Conservation (phyloP, 2,329 filamentous ascomycete species). For the Neophaeococcomyces mojaviensis region DNA sequence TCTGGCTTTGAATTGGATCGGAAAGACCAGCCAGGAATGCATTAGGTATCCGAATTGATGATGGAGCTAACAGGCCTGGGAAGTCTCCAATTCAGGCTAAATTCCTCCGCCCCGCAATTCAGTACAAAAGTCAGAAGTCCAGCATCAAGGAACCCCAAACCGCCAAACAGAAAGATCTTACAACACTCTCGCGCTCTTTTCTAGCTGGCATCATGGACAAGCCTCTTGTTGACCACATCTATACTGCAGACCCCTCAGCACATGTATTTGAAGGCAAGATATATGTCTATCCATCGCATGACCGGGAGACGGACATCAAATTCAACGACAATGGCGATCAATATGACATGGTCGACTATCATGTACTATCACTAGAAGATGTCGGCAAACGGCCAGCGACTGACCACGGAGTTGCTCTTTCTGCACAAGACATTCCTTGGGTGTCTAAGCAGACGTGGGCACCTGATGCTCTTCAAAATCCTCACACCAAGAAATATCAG, state of each 20-base stretch:
- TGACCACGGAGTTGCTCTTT: slow-evolving; percentile 66
- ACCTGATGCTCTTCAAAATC: slow-evolving; percentile 60
- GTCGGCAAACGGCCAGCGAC: slow-evolving; percentile 50
- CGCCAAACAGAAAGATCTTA: too few relatives aligned
- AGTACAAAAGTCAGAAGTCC: slow-evolving; percentile 1
- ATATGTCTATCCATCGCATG: slow-evolving; percentile 76
- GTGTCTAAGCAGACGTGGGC: slow-evolving; percentile 74
- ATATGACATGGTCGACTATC: slow-evolving; percentile 79
- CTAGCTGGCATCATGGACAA: slow-evolving; percentile 31
- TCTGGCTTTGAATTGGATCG: slow-evolving; percentile 8
- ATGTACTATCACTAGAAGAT: slow-evolving; percentile 61
- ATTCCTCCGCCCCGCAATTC: background rate
- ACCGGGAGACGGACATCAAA: slow-evolving; percentile 64
- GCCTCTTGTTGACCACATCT: slow-evolving; percentile 66
- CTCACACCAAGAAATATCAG: slow-evolving; percentile 55
- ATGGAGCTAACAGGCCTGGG: background rate
- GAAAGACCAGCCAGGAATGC: too few relatives aligned
- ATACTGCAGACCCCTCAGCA: slow-evolving; percentile 72
- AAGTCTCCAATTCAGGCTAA: background rate
- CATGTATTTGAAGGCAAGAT: slow-evolving; percentile 69
- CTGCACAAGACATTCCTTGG: slow-evolving; percentile 63
- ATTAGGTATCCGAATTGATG: too few relatives aligned
- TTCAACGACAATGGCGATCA: slow-evolving; percentile 82
- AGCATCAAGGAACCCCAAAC: too few relatives aligned
- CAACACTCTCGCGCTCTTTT: too few relatives aligned